These are phyloP conservation scores for Zostera marina DNA, from an alignment of 116 monocot genomes.

Conservation along the genomic window DNA sequence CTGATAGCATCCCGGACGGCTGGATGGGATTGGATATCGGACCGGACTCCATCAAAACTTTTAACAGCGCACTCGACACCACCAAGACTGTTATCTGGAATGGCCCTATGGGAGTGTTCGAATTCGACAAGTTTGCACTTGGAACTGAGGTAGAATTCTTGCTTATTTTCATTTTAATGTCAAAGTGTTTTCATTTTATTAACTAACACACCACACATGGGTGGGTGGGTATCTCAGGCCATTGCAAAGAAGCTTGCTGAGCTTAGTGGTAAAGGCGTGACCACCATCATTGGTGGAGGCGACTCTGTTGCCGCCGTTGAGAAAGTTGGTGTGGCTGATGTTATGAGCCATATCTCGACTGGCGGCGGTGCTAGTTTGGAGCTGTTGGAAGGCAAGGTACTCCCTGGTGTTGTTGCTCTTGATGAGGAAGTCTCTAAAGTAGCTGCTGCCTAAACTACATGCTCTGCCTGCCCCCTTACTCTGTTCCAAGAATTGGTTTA, in stretches of 20 bases:
- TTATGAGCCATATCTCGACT: conserved; percentile 83
- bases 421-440: conserved; percentile 45
- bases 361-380: conserved; percentile 97
- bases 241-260: conserved; percentile 74
- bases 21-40: conserved; percentile 96
- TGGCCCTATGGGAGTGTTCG: conserved; percentile 91
- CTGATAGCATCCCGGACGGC: conserved; percentile 73
- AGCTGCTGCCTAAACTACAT: conserved; percentile 12
- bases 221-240: conserved; percentile 27
- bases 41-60: conserved; percentile 57
- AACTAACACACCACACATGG: too few species aligned
- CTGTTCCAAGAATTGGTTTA: too few species aligned
- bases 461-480: too few species aligned
- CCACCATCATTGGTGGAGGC: conserved; percentile 81
- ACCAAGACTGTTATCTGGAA: conserved; percentile 74
- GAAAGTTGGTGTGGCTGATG: conserved; percentile 58
- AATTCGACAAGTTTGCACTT: conserved; percentile 65
- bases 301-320: conserved; percentile 84
- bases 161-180: not conserved
- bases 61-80: conserved; percentile 35
- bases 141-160: conserved; percentile 45
- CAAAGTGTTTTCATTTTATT: too few species aligned
- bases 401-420: conserved; percentile 77
- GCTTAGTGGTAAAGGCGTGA: conserved; percentile 55
- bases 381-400: conserved; percentile 78